Percentiles rank a stretch among this genome's conserved stretches.
phyloP scores from a whole-genome alignment of 2,329 filamentous ascomycete genomes.

The Bipolaris victoriae region DNA sequence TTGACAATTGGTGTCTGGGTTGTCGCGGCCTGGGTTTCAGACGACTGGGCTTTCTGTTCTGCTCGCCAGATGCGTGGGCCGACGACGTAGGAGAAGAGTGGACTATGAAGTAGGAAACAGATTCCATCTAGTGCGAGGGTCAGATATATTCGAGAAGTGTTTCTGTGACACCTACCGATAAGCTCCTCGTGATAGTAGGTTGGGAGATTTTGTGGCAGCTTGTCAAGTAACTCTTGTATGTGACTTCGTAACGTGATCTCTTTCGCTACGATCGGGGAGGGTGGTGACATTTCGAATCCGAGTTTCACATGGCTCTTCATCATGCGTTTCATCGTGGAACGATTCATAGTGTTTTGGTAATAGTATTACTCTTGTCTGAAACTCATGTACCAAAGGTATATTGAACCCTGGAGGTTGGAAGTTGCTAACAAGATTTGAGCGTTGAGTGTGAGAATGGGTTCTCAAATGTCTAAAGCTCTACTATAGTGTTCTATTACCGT shows the following conservation, averaged over 20 bases:
- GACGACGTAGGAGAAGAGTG: conserved; percentile 17
- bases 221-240: conserved; percentile 10
- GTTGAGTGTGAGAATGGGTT: background rate
- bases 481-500: background rate
- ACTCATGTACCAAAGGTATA: background rate
- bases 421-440: background rate
- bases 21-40: background rate
- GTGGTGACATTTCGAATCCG: background rate
- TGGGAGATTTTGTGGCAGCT: conserved; percentile 10
- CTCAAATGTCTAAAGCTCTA: background rate
- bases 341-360: background rate
- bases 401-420: too few relatives aligned
- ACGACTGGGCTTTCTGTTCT: background rate
- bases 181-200: conserved; percentile 9
- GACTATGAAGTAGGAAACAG: conserved; percentile 14
- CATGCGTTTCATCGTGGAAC: background rate
- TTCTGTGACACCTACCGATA: conserved; percentile 4
- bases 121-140: conserved; percentile 9
- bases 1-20: background rate
- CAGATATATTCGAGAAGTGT: background rate
- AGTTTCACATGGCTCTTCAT: background rate
- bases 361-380: background rate
- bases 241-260: conserved; percentile 1
- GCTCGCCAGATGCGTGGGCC: conserved; percentile 4
- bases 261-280: background rate